Percentiles rank a stretch among this genome's conserved stretches.
phyloP scores from a whole-genome alignment of 1,284 basidiomycete species.

The Moesziomyces parantarcticus region DNA sequence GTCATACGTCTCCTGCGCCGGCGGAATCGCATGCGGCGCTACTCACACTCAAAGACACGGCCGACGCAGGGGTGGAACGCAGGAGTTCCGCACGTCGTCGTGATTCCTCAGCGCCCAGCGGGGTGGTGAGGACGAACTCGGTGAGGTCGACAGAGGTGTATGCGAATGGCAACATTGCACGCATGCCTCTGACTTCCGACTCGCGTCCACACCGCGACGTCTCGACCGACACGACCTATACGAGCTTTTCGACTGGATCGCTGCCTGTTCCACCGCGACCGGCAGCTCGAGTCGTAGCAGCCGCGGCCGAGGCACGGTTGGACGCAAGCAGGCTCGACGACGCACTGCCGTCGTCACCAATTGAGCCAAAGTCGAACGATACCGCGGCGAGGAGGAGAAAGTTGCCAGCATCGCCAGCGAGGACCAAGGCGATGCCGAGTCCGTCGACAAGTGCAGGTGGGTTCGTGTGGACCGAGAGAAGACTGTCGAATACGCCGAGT shows the following conservation, averaged over 20 bases:
- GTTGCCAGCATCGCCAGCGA: no score
- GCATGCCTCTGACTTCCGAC: slow-evolving; percentile 14
- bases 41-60: slow-evolving; percentile 16
- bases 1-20: slow-evolving; percentile 14
- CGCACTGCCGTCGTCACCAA: no score
- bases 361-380: no score
- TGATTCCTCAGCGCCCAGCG: no score
- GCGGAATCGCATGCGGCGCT: slow-evolving; percentile 16
- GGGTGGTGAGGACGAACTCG: no score
- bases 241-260: background rate
- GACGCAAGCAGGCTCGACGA: no score
- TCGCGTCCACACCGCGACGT: slow-evolving; percentile 5
- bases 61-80: no score
- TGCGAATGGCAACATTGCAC: slow-evolving; percentile 41
- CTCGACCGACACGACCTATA: slow-evolving; percentile 1
- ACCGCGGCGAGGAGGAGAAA: no score
- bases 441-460: no score
- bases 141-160: slow-evolving; percentile 5
- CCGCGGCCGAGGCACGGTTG: no score
- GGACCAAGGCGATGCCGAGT: no score
- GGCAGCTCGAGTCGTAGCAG: background rate
- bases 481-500: slow-evolving; percentile 10
- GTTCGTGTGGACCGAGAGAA: background rate
- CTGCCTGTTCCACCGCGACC: slow-evolving; percentile 32
- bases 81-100: no score